Conservation (phyloP, 768 basidiomycete species). For the Tylopilus subfusipes region DNA sequence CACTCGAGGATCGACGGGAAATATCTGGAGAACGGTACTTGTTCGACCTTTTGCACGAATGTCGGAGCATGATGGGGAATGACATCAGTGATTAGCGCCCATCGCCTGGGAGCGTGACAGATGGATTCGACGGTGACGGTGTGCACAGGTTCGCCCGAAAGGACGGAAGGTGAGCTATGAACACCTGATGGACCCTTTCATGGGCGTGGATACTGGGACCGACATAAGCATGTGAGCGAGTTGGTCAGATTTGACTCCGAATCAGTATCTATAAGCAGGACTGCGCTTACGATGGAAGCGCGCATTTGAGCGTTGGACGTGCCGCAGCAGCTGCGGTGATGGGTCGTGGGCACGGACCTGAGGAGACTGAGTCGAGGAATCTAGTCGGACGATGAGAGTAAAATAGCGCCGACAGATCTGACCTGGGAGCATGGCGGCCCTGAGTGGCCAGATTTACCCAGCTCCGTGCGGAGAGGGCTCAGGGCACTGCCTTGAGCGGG, state of each 20-base stretch:
- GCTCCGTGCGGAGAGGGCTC: background rate
- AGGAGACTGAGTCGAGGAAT: background rate
- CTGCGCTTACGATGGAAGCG: background rate
- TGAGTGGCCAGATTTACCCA: conserved; percentile 18
- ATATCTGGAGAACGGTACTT: background rate
- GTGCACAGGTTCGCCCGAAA: background rate
- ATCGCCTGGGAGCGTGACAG: background rate
- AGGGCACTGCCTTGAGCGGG: conserved; percentile 21
- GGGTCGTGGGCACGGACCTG: too few species aligned
- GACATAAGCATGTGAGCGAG: too few species aligned
- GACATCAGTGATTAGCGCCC: background rate
- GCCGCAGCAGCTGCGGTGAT: background rate
- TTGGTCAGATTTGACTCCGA: background rate
- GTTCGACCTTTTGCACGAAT: background rate
- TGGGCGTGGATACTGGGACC: too few species aligned
- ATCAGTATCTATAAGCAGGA: background rate
- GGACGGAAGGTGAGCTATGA: background rate
- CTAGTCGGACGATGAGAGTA: background rate
- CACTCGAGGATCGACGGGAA: too few species aligned
- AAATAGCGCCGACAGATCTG: background rate
- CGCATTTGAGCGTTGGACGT: too few species aligned
- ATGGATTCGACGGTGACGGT: background rate
- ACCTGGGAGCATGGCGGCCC: background rate
- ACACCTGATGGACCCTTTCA: background rate
- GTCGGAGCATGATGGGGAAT: background rate